Conservation (phyloP, 306 rosid genomes). For the Citrullus amarus region DNA sequence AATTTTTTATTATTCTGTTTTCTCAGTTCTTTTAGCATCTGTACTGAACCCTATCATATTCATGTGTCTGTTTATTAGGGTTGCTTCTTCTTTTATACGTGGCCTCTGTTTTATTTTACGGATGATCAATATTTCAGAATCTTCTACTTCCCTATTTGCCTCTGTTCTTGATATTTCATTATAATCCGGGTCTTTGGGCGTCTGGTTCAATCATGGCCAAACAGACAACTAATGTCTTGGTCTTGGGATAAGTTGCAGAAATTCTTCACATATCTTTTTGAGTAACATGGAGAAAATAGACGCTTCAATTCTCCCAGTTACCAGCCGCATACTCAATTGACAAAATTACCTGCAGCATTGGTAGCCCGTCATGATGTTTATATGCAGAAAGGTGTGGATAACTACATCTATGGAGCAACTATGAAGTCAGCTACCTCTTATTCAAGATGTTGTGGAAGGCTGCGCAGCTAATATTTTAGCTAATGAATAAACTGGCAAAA, state of each 20-base stretch:
- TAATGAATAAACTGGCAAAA: not conserved
- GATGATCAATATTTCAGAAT: not conserved
- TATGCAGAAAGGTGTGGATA: not conserved
- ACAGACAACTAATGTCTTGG: not conserved
- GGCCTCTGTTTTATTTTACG: not conserved
- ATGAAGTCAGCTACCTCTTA: not conserved
- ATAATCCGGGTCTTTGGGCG: not conserved
- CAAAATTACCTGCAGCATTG: not conserved
- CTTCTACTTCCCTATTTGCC: not conserved
- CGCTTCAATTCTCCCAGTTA: not conserved
- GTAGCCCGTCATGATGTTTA: not conserved
- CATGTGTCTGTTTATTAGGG: not conserved
- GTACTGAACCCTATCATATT: not conserved
- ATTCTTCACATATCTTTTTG: not conserved
- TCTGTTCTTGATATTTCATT: not conserved
- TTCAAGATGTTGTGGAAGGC: not conserved
- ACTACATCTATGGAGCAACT: not conserved
- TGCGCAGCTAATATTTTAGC: not conserved
- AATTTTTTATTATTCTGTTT: not conserved
- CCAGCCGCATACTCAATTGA: not conserved
- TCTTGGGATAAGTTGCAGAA: not conserved
- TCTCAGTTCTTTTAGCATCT: not conserved
- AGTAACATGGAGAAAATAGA: not conserved
- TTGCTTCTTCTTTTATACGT: not conserved
- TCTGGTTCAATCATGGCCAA: not conserved